These are phyloP conservation scores for Metschnikowia sp. DNA, from an alignment of 805 yeast genomes.

Conservation along the genomic window DNA sequence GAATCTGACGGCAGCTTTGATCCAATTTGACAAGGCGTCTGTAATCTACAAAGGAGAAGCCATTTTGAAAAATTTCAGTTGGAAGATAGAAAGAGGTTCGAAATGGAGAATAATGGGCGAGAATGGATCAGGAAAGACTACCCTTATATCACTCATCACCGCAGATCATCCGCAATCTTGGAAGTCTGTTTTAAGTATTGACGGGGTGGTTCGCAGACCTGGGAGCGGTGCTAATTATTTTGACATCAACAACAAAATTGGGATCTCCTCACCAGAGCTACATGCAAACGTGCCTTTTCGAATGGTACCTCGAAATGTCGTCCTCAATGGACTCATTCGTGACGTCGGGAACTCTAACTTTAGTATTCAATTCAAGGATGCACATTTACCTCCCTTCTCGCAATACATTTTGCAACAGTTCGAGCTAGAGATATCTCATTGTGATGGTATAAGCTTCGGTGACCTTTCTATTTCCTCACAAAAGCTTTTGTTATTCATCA, in stretches of 20 bases:
- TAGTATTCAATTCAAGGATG: conserved; percentile 38
- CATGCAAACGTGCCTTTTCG: conserved; percentile 76
- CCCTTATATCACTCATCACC: conserved; percentile 76
- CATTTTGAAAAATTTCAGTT: conserved; percentile 55
- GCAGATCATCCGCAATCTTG: conserved; percentile 98
- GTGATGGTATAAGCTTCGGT: conserved; percentile 42
- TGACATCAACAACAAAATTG: conserved; percentile 73
- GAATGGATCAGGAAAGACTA: conserved; percentile 93
- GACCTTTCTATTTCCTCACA: conserved; percentile 69
- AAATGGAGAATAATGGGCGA: conserved; percentile 88
- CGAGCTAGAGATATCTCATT: conserved; percentile 28
- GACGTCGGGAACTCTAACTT: conserved; percentile 59
- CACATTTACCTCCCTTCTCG: conserved; percentile 14
- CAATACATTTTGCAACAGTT: conserved; percentile 21
- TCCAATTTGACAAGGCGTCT: conserved; percentile 56
- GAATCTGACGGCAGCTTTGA: conserved; percentile 9
- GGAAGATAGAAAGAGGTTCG: conserved; percentile 69
- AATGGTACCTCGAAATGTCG: conserved; percentile 50
- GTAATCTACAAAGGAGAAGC: conserved; percentile 64
- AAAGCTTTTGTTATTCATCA: conserved; percentile 67
- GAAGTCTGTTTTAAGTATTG: conserved; percentile 62
- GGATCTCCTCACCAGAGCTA: conserved; percentile 87
- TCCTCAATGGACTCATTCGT: conserved; percentile 64
- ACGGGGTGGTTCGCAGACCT: conserved; percentile 65
- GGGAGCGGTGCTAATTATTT: conserved; percentile 74